These are phyloP conservation scores for Cercospora sp. DNA, from an alignment of 2,329 filamentous ascomycete species.

Conservation along the genomic window DNA sequence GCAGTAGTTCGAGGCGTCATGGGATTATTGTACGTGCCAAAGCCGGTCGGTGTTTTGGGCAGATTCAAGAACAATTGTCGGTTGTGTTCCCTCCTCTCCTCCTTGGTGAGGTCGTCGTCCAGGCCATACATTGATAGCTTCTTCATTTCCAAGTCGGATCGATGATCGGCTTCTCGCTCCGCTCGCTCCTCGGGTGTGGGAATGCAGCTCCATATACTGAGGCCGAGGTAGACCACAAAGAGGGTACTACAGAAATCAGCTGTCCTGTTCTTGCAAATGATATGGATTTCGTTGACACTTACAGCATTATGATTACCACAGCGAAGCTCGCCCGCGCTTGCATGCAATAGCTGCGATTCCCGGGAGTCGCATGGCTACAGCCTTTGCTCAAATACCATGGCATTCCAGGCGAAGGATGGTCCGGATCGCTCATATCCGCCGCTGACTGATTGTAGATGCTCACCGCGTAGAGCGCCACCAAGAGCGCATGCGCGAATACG, in stretches of 20 bases:
- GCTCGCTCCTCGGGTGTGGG: conserved; percentile 42
- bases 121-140: conserved; percentile 50
- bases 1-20: conserved; percentile 68
- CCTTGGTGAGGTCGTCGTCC: conserved; percentile 46
- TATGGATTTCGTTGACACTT: conserved; percentile 41
- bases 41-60: conserved; percentile 47
- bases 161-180: conserved; percentile 31
- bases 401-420: conserved; percentile 60
- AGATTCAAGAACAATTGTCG: conserved; percentile 38
- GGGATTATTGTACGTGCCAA: conserved; percentile 31
- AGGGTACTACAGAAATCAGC: conserved; percentile 50
- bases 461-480: conserved; percentile 64
- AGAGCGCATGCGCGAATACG: conserved; percentile 56
- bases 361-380: conserved; percentile 54
- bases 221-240: conserved; percentile 59
- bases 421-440: conserved; percentile 68
- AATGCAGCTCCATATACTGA: conserved; percentile 59
- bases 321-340: conserved; percentile 69
- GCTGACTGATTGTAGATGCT: conserved; percentile 71
- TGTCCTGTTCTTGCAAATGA: neutral
- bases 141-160: conserved; percentile 51
- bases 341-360: conserved; percentile 59
- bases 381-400: conserved; percentile 75
- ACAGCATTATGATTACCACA: conserved; percentile 67
- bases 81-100: conserved; percentile 60